Conservation (phyloP, 1,284 basidiomycete genomes). For the Pyrrhoderma lamaoense region DNA sequence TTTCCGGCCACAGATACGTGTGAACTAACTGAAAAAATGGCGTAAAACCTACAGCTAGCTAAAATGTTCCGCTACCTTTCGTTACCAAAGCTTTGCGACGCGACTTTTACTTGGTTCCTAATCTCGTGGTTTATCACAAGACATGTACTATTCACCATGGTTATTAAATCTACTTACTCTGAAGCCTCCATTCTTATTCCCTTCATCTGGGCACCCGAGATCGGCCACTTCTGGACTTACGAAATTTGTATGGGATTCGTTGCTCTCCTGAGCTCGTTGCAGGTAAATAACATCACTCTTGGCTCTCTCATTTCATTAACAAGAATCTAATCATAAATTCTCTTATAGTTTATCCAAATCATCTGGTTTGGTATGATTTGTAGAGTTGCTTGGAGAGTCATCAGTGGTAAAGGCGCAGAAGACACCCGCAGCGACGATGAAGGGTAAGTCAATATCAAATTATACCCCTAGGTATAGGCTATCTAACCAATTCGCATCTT, state of each 20-base stretch:
- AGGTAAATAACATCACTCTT: constrained; percentile 38
- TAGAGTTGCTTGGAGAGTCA: constrained; percentile 73
- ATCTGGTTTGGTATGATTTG: constrained; percentile 86
- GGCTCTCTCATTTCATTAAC: constrained; percentile 1
- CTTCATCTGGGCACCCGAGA: constrained; percentile 53
- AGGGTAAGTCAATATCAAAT: constrained; percentile 33
- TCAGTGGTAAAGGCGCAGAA: constrained; percentile 72
- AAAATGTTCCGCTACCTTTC: constrained; percentile 91
- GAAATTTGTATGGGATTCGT: constrained; percentile 45
- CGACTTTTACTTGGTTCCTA: constrained; percentile 76
- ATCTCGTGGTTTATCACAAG: constrained; percentile 86
- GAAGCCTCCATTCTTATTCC: constrained; percentile 44
- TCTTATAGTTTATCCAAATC: constrained; percentile 56
- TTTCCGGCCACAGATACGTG: background rate
- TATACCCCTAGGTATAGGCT: background rate
- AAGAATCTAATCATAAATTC: background rate
- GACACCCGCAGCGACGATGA: constrained; percentile 87
- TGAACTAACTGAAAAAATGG: background rate
- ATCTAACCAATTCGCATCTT: background rate
- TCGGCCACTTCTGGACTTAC: constrained; percentile 50
- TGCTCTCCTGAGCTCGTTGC: constrained; percentile 50
- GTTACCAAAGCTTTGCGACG: constrained; percentile 63
- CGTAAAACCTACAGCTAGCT: constrained; percentile 51
- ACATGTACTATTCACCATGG: constrained; percentile 69
- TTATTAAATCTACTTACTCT: constrained; percentile 54